Evolutionary conservation across 2,329 filamentous ascomycete genomes (phyloP), one percentile per base, ranked within the genome.

Genomic region (Ophiostoma sp.): DNA sequence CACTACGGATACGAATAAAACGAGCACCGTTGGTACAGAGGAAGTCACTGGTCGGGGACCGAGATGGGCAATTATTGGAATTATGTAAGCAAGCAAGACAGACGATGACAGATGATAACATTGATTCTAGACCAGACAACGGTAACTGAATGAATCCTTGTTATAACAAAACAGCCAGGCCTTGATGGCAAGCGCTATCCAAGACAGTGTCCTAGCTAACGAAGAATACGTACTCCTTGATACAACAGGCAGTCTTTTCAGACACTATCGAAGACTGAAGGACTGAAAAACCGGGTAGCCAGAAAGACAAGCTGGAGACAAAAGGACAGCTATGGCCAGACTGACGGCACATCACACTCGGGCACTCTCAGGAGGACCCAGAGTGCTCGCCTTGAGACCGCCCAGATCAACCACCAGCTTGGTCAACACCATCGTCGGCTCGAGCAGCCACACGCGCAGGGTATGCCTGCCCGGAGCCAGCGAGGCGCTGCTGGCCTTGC

Each of bases 321-420:
- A n/a, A 48, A 48, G 41, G 41, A 20, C 41, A 6, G 17, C 41
- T 31, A 31, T 41, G 39, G 39, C 39, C 6, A 8, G 15, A 15
- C 10, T 10, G 39, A 3, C 10, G 10, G 39, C 39, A 10, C 39
- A 15, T 54, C 52, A 54, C 2, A 54, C 20, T 23, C 48, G 48
- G n/a, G 54, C 64, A 52, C 67, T 33, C 71, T 76, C 77, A 0
- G 75, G 76, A 54, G 77, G 77, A 10, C 77, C 77, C 71, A 78
- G 67, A 66, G 76, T 69, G 68, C 76, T 77, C 44, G 70, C 11
- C 73, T 76, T 75, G 10, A 77, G 68, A 13, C 77, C 77, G 4
- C 77, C 76, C 4, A 77, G 64, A 71, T 78, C 76, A 2, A 78
- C 39, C 54, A 77, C 76, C 41, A 78, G 60, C 73, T 78, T 78